Evolutionary conservation across 2,329 filamentous ascomycete species (phyloP).

Genomic region (Claviceps sp.): DNA sequence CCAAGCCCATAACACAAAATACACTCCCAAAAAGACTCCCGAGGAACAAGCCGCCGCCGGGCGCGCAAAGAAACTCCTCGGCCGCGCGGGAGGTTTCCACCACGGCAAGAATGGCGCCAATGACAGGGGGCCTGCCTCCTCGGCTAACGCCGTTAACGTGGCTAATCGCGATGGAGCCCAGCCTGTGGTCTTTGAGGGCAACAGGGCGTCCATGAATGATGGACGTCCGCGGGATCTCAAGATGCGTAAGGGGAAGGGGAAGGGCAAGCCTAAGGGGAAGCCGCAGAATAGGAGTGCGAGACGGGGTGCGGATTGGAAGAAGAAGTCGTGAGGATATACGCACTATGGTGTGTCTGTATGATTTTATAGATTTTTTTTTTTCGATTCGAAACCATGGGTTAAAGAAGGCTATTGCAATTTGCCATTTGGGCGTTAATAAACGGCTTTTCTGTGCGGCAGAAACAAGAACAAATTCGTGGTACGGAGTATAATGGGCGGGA

Average conservation of each 20-base stretch:
- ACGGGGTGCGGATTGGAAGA: constrained; percentile 32
- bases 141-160: constrained; percentile 16
- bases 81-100: constrained; percentile 48
- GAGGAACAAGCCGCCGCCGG: constrained; percentile 59
- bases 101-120: constrained; percentile 21
- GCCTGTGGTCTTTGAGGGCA: constrained; percentile 68
- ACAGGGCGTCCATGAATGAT: constrained; percentile 54
- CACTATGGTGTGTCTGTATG: background rate
- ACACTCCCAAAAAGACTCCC: constrained; percentile 57
- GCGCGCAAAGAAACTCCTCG: constrained; percentile 62
- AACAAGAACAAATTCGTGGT: too few species aligned
- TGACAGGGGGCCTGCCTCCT: constrained; percentile 7
- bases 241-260: constrained; percentile 31
- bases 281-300: constrained; percentile 25
- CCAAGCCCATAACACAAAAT: constrained; percentile 33
- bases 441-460: too few species aligned
- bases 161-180: constrained; percentile 33
- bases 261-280: constrained; percentile 24
- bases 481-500: too few species aligned
- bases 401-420: too few species aligned
- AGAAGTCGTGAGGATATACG: constrained; percentile 16
- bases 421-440: too few species aligned
- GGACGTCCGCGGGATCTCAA: constrained; percentile 46
- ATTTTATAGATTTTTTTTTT: background rate
- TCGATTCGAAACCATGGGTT: background rate